Evolutionary conservation across 139 green algal species (phyloP).

Genomic region (Micractinium conductrix): DNA sequence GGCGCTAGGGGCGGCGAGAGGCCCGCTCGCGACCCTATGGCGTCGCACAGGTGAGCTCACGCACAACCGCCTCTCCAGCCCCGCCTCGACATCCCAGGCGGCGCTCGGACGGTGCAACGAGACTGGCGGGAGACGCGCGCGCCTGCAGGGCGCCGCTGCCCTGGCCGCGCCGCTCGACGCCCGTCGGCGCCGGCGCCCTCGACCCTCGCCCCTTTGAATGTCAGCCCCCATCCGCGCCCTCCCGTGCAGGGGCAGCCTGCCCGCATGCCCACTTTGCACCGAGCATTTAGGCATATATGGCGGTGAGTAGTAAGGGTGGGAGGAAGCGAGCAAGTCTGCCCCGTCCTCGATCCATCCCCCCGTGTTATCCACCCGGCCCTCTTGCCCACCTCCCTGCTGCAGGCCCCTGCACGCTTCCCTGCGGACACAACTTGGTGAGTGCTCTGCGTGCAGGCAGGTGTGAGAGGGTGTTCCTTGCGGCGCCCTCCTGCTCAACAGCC

Average conservation of each 20-base stretch:
- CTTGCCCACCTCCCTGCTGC: neutral
- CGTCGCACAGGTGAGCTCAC: no score
- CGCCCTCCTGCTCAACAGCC: no score
- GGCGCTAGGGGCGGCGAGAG: no score
- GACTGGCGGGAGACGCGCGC: no score
- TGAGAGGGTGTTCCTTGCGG: no score
- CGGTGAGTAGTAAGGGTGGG: neutral
- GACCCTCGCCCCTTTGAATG: neutral
- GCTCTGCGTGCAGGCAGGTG: no score
- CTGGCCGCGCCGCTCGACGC: neutral
- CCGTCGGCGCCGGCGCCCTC: constrained; percentile 12
- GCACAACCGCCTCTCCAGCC: no score
- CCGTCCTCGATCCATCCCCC: neutral
- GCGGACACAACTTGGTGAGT: constrained; percentile 79
- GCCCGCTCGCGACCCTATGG: no score
- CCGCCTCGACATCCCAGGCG: no score
- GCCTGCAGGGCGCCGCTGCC: neutral
- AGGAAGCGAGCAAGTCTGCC: neutral
- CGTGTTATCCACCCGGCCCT: neutral
- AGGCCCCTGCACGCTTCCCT: constrained; percentile 67
- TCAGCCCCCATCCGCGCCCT: neutral
- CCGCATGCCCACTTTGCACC: constrained; percentile 12
- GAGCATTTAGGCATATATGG: constrained; percentile 4
- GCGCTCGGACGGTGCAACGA: no score
- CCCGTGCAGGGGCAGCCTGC: constrained; percentile 4